These are phyloP conservation scores for Aspergillus quadrilineatus DNA, from an alignment of 2,329 filamentous ascomycete genomes.

Conservation along the genomic window DNA sequence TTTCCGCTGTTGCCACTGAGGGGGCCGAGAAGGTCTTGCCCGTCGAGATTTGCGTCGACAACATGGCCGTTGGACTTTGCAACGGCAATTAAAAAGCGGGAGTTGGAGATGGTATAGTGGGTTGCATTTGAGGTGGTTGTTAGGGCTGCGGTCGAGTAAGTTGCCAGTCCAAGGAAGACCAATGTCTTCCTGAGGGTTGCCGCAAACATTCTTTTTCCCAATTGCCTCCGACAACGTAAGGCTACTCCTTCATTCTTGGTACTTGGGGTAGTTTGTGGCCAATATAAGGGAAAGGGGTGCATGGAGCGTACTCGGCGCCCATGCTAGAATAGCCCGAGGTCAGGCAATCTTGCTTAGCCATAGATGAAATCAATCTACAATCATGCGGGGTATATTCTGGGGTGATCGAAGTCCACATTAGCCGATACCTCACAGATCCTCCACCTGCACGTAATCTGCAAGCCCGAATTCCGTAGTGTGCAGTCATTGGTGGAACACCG, in stretches of 20 bases:
- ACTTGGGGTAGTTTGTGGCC: too few species aligned
- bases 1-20: slow-evolving; percentile 48
- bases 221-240: background rate
- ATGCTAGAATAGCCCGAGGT: background rate
- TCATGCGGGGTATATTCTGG: background rate
- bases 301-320: too few species aligned
- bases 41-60: slow-evolving; percentile 46
- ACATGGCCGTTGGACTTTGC: slow-evolving; percentile 46
- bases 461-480: background rate
- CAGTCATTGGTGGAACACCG: background rate
- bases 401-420: background rate
- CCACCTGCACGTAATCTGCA: background rate
- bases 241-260: background rate
- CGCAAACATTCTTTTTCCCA: too few species aligned
- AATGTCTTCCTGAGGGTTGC: background rate
- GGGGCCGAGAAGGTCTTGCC: slow-evolving; percentile 54
- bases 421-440: background rate
- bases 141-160: background rate
- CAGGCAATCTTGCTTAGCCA: background rate
- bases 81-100: slow-evolving; percentile 46
- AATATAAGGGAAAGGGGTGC: too few species aligned
- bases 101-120: slow-evolving; percentile 40
- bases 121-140: background rate
- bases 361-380: background rate
- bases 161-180: background rate